phyloP scores from a whole-genome alignment of 1,284 basidiomycete genomes.

The Xanthoconium separans region DNA sequence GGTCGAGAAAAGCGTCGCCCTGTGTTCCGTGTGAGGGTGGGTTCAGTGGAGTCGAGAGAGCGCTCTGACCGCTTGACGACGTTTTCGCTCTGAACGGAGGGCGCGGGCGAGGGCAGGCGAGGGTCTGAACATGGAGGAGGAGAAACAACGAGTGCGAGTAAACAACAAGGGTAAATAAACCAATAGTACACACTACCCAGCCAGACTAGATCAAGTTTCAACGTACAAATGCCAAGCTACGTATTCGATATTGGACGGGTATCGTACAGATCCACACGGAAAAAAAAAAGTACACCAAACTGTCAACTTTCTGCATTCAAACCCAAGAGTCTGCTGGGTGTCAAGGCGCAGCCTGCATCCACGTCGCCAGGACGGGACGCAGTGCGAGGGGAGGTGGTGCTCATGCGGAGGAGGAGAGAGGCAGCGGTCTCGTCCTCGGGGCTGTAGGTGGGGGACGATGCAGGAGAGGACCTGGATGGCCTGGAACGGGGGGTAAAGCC shows the following conservation, averaged over 20 bases:
- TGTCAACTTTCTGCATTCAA: constrained; percentile 16
- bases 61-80: constrained; percentile 62
- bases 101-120: background rate
- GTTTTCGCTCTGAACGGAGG: constrained; percentile 62
- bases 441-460: constrained; percentile 44
- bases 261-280: too few relatives aligned
- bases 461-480: constrained; percentile 24
- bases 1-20: constrained; percentile 82
- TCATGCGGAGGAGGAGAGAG: constrained; percentile 63
- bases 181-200: background rate
- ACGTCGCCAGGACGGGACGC: background rate
- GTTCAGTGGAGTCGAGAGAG: background rate
- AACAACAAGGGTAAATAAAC: constrained; percentile 22
- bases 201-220: background rate
- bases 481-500: constrained; percentile 21
- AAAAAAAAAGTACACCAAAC: background rate
- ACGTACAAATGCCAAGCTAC: background rate
- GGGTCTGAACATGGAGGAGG: constrained; percentile 15
- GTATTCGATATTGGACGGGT: background rate
- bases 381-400: constrained; percentile 31
- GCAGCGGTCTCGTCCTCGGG: constrained; percentile 71
- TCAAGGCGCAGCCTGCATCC: constrained; percentile 23
- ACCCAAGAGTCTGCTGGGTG: constrained; percentile 34
- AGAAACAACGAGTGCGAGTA: background rate
- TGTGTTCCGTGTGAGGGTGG: constrained; percentile 30